These are phyloP conservation scores for Verticillium longisporum DNA, from an alignment of 2,329 filamentous ascomycete species.

Conservation along the genomic window DNA sequence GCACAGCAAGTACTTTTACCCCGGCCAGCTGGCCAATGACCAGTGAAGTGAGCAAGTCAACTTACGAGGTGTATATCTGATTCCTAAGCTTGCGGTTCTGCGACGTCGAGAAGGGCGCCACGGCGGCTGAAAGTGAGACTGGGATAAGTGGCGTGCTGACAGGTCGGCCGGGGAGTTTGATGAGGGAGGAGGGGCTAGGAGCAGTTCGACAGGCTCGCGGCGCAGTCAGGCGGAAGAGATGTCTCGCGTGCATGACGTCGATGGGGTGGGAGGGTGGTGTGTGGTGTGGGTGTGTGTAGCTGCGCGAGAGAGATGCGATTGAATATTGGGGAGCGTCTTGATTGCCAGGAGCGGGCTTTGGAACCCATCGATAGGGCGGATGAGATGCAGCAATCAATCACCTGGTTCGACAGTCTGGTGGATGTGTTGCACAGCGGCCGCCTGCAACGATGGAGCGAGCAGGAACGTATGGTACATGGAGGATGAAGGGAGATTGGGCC, in stretches of 20 bases:
- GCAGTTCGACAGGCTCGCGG: background rate
- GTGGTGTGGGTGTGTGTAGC: background rate
- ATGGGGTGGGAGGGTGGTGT: background rate
- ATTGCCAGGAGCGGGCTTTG: background rate
- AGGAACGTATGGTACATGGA: no score
- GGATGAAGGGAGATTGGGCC: no score
- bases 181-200: background rate
- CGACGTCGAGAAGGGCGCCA: conserved; percentile 7
- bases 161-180: background rate
- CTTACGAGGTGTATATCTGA: conserved; percentile 28
- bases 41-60: background rate
- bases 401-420: no score
- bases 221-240: background rate
- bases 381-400: no score
- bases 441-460: no score
- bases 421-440: no score
- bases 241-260: background rate
- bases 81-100: conserved; percentile 18
- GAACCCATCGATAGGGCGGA: background rate
- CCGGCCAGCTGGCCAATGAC: background rate
- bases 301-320: background rate
- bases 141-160: background rate
- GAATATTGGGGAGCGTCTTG: background rate
- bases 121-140: background rate
- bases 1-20: no score